Evolutionary conservation across 306 rosid species (phyloP).

Genomic region (Boehmeria nivea): DNA sequence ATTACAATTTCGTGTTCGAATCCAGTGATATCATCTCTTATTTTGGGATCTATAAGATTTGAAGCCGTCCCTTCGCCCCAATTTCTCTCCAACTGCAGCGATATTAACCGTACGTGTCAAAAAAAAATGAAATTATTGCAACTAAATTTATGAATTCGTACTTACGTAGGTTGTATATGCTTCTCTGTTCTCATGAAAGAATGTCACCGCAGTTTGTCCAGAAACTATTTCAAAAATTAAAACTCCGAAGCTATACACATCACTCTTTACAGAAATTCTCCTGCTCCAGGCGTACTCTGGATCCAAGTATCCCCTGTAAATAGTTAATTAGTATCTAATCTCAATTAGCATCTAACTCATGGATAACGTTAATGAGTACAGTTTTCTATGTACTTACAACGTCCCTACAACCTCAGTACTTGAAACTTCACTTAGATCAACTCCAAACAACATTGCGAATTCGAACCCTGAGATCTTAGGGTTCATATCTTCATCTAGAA

Average conservation of each 20-base stretch:
- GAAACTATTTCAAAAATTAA: background rate
- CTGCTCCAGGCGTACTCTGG: background rate
- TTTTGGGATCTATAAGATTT: background rate
- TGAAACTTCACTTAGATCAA: background rate
- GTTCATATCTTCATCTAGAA: background rate
- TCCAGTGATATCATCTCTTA: background rate
- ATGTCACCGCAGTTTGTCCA: background rate
- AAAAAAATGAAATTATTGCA: too few species aligned
- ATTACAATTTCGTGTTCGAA: background rate
- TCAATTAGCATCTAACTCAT: too few species aligned
- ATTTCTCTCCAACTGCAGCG: background rate
- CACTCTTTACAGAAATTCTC: background rate
- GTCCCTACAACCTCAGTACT: background rate
- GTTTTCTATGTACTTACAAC: background rate
- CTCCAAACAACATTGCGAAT: background rate
- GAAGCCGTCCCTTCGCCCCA: background rate
- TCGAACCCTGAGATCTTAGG: background rate
- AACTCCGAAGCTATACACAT: conserved; percentile 4
- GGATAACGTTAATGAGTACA: too few species aligned
- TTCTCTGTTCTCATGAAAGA: too few species aligned
- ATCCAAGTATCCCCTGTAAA: background rate
- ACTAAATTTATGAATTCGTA: background rate
- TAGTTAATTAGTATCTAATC: too few species aligned
- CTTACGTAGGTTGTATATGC: background rate
- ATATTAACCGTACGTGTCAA: background rate